These are phyloP conservation scores for Trichothecium sympodiale DNA, from an alignment of 2,329 filamentous ascomycete species.

Conservation along the genomic window DNA sequence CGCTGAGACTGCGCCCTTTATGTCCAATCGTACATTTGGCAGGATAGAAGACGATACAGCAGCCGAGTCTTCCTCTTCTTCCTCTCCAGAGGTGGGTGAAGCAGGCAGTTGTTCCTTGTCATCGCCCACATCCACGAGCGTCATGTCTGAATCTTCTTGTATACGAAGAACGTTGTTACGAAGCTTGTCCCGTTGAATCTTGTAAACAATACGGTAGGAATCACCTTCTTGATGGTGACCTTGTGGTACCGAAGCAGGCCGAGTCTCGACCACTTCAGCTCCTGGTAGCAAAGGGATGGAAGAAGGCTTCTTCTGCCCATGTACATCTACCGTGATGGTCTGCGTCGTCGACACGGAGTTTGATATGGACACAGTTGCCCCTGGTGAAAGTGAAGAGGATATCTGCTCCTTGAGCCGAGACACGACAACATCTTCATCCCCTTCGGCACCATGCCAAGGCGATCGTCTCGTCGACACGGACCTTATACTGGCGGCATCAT, in stretches of 20 bases:
- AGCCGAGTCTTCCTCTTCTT: too few species aligned
- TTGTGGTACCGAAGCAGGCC: constrained; percentile 15
- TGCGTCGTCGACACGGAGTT: constrained; percentile 50
- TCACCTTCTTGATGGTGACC: constrained; percentile 4
- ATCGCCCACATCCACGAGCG: constrained; percentile 16
- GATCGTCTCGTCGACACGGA: neutral
- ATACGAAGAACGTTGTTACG: constrained; percentile 27
- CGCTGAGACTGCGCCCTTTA: too few species aligned
- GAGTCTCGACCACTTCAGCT: constrained; percentile 46
- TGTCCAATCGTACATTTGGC: too few species aligned
- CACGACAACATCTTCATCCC: constrained; percentile 27
- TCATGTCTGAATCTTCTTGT: constrained; percentile 16
- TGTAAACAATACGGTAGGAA: constrained; percentile 48
- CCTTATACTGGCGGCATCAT: neutral
- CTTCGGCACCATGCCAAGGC: neutral
- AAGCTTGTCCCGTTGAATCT: constrained; percentile 41
- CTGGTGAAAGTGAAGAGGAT: constrained; percentile 39
- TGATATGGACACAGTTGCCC: constrained; percentile 48
- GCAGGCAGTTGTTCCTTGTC: constrained; percentile 6
- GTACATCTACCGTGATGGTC: constrained; percentile 53
- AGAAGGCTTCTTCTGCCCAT: constrained; percentile 36
- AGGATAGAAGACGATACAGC: too few species aligned
- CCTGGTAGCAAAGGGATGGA: constrained; percentile 44
- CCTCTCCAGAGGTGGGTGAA: neutral
- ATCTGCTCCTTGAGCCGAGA: constrained; percentile 40